Evolutionary conservation across 1,284 basidiomycete species (phyloP).

Genomic region (Moniliella sp.): DNA sequence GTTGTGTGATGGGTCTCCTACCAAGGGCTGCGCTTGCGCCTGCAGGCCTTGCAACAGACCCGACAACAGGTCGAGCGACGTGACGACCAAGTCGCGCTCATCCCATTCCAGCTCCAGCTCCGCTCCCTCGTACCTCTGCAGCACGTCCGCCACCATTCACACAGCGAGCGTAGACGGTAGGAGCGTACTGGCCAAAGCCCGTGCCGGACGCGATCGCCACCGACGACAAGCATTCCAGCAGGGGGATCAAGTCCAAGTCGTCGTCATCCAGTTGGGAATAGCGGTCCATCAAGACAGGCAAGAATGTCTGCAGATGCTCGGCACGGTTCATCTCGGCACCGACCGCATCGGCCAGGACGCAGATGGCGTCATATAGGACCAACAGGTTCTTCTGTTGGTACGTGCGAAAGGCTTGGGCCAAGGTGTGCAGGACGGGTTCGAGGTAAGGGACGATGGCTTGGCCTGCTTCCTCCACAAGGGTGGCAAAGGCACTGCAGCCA

Average conservation of each 20-base stretch:
- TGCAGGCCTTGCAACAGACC: slow-evolving; percentile 86
- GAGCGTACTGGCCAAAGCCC: slow-evolving; percentile 71
- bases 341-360: slow-evolving; percentile 88
- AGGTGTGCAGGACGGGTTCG: slow-evolving; percentile 75
- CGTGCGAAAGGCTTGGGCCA: slow-evolving; percentile 86
- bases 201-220: slow-evolving; percentile 85
- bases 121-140: no score
- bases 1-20: slow-evolving; percentile 16
- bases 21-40: slow-evolving; percentile 36
- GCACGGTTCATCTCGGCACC: slow-evolving; percentile 65
- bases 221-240: slow-evolving; percentile 75
- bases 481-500: slow-evolving; percentile 93
- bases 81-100: slow-evolving; percentile 47
- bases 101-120: slow-evolving; percentile 36
- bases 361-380: slow-evolving; percentile 91
- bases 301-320: slow-evolving; percentile 72
- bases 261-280: slow-evolving; percentile 75
- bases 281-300: slow-evolving; percentile 74
- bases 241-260: slow-evolving; percentile 75
- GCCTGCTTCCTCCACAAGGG: slow-evolving; percentile 90
- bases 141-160: slow-evolving; percentile 64
- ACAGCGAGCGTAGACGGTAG: slow-evolving; percentile 80
- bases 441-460: slow-evolving; percentile 71
- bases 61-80: slow-evolving; percentile 79
- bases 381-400: slow-evolving; percentile 99